Conservation (phyloP, 139 green algal species). For the Chlorokybus atmophyticus region DNA sequence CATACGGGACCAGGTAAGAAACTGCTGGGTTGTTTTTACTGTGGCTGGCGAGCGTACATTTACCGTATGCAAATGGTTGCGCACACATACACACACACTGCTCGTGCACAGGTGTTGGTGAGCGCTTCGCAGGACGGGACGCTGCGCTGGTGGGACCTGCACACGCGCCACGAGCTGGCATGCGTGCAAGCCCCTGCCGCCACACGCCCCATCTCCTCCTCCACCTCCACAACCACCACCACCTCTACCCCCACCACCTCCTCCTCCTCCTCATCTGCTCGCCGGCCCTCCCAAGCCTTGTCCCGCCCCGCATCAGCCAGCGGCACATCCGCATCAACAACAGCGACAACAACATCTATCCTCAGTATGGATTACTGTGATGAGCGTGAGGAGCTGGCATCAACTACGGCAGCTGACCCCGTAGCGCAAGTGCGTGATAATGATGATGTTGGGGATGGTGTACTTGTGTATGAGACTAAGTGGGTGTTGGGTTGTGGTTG, state of each 20-base stretch:
- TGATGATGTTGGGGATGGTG: too few species aligned
- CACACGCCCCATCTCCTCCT: background rate
- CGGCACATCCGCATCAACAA: constrained; percentile 3
- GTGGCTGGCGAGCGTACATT: too few species aligned
- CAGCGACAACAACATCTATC: constrained; percentile 1
- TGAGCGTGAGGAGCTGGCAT: constrained; percentile 13
- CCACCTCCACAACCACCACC: too few species aligned
- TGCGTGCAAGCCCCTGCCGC: constrained; percentile 4
- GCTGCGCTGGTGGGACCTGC: constrained; percentile 21
- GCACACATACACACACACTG: too few species aligned
- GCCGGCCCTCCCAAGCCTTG: too few species aligned
- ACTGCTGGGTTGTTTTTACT: too few species aligned
- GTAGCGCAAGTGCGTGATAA: constrained; percentile 8
- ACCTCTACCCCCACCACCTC: too few species aligned
- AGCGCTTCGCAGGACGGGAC: constrained; percentile 5
- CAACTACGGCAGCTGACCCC: background rate
- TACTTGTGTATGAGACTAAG: too few species aligned
- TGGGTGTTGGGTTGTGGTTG: too few species aligned
- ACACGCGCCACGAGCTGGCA: constrained; percentile 15
- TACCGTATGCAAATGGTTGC: constrained; percentile 4
- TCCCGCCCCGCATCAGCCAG: too few species aligned
- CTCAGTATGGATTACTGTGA: background rate
- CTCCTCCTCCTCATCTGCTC: too few species aligned
- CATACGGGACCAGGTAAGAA: too few species aligned
- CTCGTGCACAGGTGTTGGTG: constrained; percentile 14